Base-by-base conservation (phyloP, 2,329 filamentous ascomycete genomes). In the Trichoderma hamatum region DNA sequence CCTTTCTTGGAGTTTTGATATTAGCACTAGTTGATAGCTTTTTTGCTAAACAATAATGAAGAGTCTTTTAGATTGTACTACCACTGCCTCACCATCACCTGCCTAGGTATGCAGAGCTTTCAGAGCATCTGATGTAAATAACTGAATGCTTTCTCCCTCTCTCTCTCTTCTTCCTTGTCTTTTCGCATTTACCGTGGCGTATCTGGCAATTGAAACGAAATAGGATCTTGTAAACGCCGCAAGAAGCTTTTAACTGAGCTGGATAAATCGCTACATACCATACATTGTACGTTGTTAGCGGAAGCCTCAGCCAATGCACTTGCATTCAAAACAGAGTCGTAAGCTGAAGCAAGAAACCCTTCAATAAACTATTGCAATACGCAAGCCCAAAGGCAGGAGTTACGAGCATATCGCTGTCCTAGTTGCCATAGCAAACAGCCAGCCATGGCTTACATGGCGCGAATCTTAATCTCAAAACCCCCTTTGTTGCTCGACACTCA, bases 241-340 rank as follows among this genome's bases (percentile, higher is more conserved):
- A n/a, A 13, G 43, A 54, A 28, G 16, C 61, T n/a, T 6, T 0
- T n/a, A 9, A 3, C 3, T 6, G 0, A 16, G 19, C 6, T 26
- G 10, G 30, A 19, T 14, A 26, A 32, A 30, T 10, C 21, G 9
- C 21, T 24, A n/a, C 14, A 39, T 32, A 7, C n/a, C n/a, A n/a
- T n/a, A n/a, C n/a, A n/a, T n/a, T n/a, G n/a, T 14, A 32, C 19
- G n/a, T 36, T 11, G 32, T 16, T 16, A 58, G 39, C 34, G 13
- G 61, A 26, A 14, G 28, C 26, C 24, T 55, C 13, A n/a, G 14
- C 61, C 54, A 54, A 59, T 51, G 64, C 39, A 59, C 64, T 43
- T 67, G 64, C 54, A 30, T 28, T 9, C 13, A 16, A 19, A 36
- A 49, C 28, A 21, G 21, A 46, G n/a, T 43, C 24, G 11, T 19